Conservation (phyloP, 306 rosid genomes). For the Pterocarpus macrocarpus region DNA sequence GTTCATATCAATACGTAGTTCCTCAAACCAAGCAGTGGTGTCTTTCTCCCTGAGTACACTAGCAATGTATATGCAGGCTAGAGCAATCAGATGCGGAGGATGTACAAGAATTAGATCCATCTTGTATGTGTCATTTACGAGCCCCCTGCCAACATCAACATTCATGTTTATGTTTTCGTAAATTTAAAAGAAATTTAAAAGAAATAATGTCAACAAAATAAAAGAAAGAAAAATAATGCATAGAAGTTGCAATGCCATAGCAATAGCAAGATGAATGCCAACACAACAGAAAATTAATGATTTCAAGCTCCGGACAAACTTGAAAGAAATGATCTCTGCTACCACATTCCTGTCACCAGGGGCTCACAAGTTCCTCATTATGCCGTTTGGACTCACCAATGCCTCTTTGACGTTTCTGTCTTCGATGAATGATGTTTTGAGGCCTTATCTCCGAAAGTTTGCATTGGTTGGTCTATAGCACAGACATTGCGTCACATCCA, state of each 20-base stretch:
- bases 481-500: no score
- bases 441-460: no score
- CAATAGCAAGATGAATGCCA: conserved; percentile 23
- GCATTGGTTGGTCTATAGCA: no score
- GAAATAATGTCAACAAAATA: neutral
- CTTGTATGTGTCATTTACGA: conserved; percentile 94
- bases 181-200: neutral
- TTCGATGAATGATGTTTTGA: no score
- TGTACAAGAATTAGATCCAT: conserved; percentile 94
- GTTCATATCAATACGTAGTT: conserved; percentile 93
- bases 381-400: no score
- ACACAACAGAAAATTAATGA: conserved; percentile 8
- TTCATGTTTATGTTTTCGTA: conserved; percentile 6
- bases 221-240: neutral
- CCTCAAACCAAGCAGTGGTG: conserved; percentile 94
- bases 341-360: no score
- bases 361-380: no score
- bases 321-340: no score
- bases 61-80: conserved; percentile 93
- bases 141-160: conserved; percentile 68
- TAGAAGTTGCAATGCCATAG: conserved; percentile 23
- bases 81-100: conserved; percentile 93
- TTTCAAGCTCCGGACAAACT: no score
- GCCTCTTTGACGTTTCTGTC: no score
- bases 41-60: conserved; percentile 85